Percentiles rank a stretch among this genome's conserved stretches.
Evolutionary conservation across 306 rosid genomes (phyloP).

Genomic region (Carpinus fangiana): DNA sequence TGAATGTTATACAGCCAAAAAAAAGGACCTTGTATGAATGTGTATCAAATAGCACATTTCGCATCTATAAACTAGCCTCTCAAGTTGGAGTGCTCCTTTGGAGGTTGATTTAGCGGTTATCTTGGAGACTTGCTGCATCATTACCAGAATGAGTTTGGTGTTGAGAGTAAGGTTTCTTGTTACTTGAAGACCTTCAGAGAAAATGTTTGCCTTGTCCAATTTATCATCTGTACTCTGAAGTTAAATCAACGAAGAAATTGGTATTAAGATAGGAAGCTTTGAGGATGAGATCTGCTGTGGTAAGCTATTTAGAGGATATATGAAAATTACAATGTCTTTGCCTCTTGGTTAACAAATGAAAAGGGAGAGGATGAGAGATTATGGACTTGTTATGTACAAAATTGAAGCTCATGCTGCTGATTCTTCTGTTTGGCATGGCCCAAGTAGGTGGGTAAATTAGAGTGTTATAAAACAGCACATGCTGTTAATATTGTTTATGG

Average conservation of each 20-base stretch:
- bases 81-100: constrained; percentile 11
- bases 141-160: not conserved
- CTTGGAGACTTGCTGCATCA: not conserved
- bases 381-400: constrained; percentile 4
- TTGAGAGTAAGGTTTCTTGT: not conserved
- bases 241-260: not conserved
- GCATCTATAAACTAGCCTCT: not conserved
- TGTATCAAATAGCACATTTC: constrained; percentile 1
- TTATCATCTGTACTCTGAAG: not conserved
- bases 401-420: constrained; percentile 3
- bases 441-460: not conserved
- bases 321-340: not conserved
- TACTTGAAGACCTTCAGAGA: not conserved
- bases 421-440: not conserved
- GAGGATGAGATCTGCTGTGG: constrained; percentile 1
- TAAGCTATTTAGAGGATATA: not conserved
- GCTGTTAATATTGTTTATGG: not conserved
- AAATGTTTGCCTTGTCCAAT: not conserved
- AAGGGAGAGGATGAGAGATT: not conserved
- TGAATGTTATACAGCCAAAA: not conserved
- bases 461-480: constrained; percentile 2
- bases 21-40: constrained; percentile 1
- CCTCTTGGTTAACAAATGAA: not conserved
- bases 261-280: not conserved
- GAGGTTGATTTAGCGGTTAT: constrained; percentile 5